Evolutionary conservation across 2,329 filamentous ascomycete species (phyloP), one percentile per base, ranked within the genome.

Genomic region (Penicillium sp.): DNA sequence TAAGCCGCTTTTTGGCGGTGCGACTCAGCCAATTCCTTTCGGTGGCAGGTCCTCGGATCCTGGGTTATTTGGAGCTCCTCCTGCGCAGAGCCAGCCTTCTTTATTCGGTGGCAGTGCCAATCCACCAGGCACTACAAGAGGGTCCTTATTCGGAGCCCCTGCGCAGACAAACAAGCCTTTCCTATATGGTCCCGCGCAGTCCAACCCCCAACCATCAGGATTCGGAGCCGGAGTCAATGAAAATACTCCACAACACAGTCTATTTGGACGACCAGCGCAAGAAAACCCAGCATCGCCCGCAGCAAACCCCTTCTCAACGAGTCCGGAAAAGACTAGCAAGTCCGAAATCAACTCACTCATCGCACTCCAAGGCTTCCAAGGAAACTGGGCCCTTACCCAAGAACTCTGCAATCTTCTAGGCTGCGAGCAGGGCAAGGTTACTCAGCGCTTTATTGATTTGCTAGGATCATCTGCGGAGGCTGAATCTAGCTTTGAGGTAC

Each of bases 331-430:
- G n/a, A 36, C 24, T 18, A 31, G 33, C n/a, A 28, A 18, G 10
- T 40, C 45, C 21, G 62, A 65, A 13, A 67, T 84, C 31, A 67
- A 78, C 11, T 60, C 59, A 0, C 63, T 89, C 2, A 82, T 87
- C 4, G 61, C 62, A 0, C 70, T 84, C 3, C 87, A 89, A 66
- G 71, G 71, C 0, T 87, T 85, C 56, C 71, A 79, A 1, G 85
- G 85, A 0, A 75, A 66, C 14, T 87, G 84, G 84, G 43, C 52
- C 0, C 77, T 72, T 69, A 68, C 54, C 0, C 16, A 60, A 0
- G 43, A 59, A 3, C 33, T 71, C 3, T 64, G 70, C 19, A 24
- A 43, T 3, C 16, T 68, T 4, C 26, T 72, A 6, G 61, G 55
- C 0, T 28, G 55, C 6, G 40, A 52, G 21, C 10, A 43, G 7